Percentiles rank a stretch among this genome's conserved stretches.
These are phyloP conservation scores for Phascolomyces articulosus DNA, from an alignment of 371 early-diverging fungal species.

Conservation along the genomic window DNA sequence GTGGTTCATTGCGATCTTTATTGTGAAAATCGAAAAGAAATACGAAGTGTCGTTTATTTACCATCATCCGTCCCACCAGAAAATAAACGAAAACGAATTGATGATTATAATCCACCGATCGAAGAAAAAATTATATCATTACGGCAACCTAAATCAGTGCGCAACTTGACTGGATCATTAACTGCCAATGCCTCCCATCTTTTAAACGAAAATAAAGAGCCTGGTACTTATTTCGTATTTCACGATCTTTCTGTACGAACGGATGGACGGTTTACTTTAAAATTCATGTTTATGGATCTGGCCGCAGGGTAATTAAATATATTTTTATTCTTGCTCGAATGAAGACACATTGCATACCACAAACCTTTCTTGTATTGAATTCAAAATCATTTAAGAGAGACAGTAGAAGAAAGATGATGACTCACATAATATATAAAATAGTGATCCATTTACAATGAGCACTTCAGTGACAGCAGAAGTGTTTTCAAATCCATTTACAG, in stretches of 20 bases:
- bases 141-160: conserved; percentile 13
- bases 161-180: conserved; percentile 20
- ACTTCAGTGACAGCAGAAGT: conserved; percentile 29
- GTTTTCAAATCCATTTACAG: conserved; percentile 56
- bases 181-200: conserved; percentile 22
- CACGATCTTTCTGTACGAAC: conserved; percentile 53
- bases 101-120: not conserved
- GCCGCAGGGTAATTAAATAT: conserved; percentile 8
- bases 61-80: conserved; percentile 18
- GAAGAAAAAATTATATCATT: conserved; percentile 16
- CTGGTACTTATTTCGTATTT: conserved; percentile 61
- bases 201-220: conserved; percentile 26
- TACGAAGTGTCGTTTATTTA: conserved; percentile 12
- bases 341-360: too few relatives aligned
- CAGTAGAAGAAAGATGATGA: too few relatives aligned
- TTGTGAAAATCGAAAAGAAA: conserved; percentile 16
- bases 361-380: too few relatives aligned
- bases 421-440: too few relatives aligned
- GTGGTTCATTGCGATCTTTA: conserved; percentile 30
- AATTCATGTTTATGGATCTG: conserved; percentile 42
- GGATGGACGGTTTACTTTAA: conserved; percentile 45
- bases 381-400: too few relatives aligned
- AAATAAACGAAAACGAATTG: not conserved
- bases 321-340: too few relatives aligned
- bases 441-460: not conserved